Conservation (phyloP, 129 eudicot genomes). For the Helianthus annuus region HanXRQr2.0-SUNRISE NC_035434.2:98032229-98032728, state of each 20-base stretch:
- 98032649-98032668: not conserved
- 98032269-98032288: slow-evolving; percentile 54
- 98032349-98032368: slow-evolving; percentile 50
- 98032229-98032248: slow-evolving; percentile 51
- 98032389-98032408: slow-evolving; percentile 64
- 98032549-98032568: not conserved
- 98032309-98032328: slow-evolving; percentile 59
- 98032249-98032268: slow-evolving; percentile 65
- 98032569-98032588: not conserved
- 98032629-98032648: not conserved
- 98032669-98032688: not conserved
- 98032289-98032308: slow-evolving; percentile 63
- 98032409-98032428: slow-evolving; percentile 47
- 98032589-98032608: not conserved
- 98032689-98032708: not conserved
- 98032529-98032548: slow-evolving; percentile 28
- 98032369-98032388: slow-evolving; percentile 57
- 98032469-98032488: slow-evolving; percentile 57
- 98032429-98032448: slow-evolving; percentile 52
- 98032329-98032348: slow-evolving; percentile 46
- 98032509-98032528: slow-evolving; percentile 27
- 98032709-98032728: not conserved
- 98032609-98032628: not conserved
- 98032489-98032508: slow-evolving; percentile 56
- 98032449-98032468: slow-evolving; percentile 79